Evolutionary conservation across 495 filamentous ascomycete species (phyloP), one percentile per base, ranked within the genome.

Genomic region (Aspergillus sclerotioniger): DNA sequence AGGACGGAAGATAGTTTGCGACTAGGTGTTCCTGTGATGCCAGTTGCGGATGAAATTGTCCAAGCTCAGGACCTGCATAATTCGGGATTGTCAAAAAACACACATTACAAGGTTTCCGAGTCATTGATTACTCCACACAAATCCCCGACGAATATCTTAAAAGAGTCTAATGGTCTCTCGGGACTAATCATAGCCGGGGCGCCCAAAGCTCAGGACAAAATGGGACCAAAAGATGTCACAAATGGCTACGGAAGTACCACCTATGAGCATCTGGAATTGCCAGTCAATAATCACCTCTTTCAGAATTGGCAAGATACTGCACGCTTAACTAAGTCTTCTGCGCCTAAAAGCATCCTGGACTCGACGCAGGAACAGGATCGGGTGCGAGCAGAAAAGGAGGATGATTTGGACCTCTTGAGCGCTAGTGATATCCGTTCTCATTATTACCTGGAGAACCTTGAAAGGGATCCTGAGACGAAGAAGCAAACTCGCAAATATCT

Each of bases 361-460:
- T 32, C 37, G 8, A 32, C n/a, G 1, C 53, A 53, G 20, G 16
- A 56, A 6, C 49, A 35, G 5, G 28, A 16, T 13, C 15, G 3
- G 6, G 10, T 52, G 10, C 44, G 20, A n/a, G 49, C 50, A 3
- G 29, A 63, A 12, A 46, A 54, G 51, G 51, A 59, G 13, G 77
- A 80, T 6, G 72, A 82, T 48, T 49, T 82, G 37, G 74, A 76
- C 39, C 51, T 73, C 12, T 61, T 83, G 47, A 61, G 73, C 46
- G 72, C 80, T 3, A 80, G 70, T 54, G 81, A 83, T 56, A 77
- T 84, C 44, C 74, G 79, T 39, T 70, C 78, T 44, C 68, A 70
- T 16, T 77, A 77, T 45, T 63, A 70, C 19, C 55, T 67, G 0
- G 71, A 62, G 25, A 59, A 54, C n/a, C 21, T 61, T 20, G 56